Evolutionary conservation across 257 asterid genomes (phyloP), one percentile per base, ranked within the genome.

Genomic region (Buddleja alternifolia): DNA sequence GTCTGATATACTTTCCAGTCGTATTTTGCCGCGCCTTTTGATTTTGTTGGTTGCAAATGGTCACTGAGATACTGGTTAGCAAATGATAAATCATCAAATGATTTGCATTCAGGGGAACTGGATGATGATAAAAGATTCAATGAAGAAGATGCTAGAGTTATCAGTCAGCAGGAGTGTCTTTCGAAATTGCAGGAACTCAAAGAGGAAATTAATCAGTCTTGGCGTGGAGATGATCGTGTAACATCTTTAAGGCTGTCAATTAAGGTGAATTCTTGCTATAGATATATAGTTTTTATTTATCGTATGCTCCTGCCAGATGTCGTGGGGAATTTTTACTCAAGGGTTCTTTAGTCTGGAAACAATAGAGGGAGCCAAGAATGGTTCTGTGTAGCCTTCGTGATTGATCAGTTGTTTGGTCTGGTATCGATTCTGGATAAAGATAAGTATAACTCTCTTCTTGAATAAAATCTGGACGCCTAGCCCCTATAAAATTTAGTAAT

Each of bases 161-260:
- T 83, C 72, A 85, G 88, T 71, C 95, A 89, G 73, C 89, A 78
- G 77, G 95, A 87, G 78, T 87, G 83, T 69, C 67, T 87, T 70
- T 74, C 88, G 37, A 83, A 82, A 74, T 78, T 92, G 75, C 83
- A 71, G 74, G 94, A 80, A 51, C 90, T 92, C 45, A 89, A 84
- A 77, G 87, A 74, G 59, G 89, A 87, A 75, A 85, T 92, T 57
- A 76, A 76, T 29, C 85, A 47, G 81, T 84, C 96, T 70, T 92
- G 98, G 98, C 47, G 69, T 70, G 80, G 81, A 41, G 89, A 78
- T 77, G 96, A 89, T 65, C 95, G 87, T 32, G 88, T 87, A 67
- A 83, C 92, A 71, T 77, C 98, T 73, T 80, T 92, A 69, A 87
- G 86, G 84, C 80, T 85, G 88, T 84, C 95, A 7, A 90, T 89